A percentile compares a stretch with the other conserved stretches of the same genome.
Evolutionary conservation across 306 rosid species (phyloP).

Genomic region (Vachellia pachyceras): DNA sequence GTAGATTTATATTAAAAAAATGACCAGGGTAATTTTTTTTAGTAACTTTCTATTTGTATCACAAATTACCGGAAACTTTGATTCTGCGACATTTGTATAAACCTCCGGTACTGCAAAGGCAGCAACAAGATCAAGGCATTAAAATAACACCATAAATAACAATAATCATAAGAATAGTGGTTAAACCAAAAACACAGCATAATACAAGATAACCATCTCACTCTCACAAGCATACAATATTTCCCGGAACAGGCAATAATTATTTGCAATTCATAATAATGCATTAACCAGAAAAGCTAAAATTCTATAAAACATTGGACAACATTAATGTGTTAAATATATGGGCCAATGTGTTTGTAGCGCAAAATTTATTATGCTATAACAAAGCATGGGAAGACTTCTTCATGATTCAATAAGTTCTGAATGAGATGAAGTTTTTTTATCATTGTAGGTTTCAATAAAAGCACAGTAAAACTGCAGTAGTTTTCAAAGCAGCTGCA

Average conservation of each 20-base stretch:
- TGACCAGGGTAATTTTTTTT: background rate
- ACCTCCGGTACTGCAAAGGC: constrained; percentile 76
- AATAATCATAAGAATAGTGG: background rate
- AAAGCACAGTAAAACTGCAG: background rate
- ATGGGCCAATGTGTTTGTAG: background rate
- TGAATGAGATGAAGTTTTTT: background rate
- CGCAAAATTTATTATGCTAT: background rate
- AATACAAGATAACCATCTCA: constrained; percentile 25
- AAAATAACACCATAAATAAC: constrained; percentile 15
- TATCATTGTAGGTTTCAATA: background rate
- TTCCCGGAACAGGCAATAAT: constrained; percentile 9
- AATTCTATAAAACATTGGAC: background rate
- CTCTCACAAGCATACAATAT: constrained; percentile 23
- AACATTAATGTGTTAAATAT: background rate
- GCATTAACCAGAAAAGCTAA: background rate
- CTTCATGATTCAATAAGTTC: background rate
- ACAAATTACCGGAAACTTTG: constrained; percentile 77
- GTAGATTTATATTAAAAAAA: background rate
- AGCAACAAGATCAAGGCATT: constrained; percentile 43
- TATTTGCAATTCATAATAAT: background rate
- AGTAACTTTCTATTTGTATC: constrained; percentile 25
- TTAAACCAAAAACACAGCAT: background rate
- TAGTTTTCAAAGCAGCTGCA: constrained; percentile 8
- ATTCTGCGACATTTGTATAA: constrained; percentile 76
- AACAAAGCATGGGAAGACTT: background rate